Evolutionary conservation across 192 early-diverging fungal species (phyloP).

Genomic region (Dissophora globulifera): DNA sequence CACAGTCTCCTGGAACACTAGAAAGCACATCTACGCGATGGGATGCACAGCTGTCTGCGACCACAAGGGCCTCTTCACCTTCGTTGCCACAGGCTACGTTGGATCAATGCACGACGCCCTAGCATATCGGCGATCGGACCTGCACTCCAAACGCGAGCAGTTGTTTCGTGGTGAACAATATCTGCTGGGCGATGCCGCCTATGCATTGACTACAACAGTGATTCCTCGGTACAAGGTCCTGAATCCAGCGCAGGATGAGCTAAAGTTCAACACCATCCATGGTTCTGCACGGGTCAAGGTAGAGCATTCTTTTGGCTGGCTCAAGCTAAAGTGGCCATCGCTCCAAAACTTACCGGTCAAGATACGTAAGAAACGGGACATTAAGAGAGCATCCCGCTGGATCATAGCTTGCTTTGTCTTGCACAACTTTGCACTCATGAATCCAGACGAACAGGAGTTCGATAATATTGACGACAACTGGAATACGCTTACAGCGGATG

Average conservation of each 20-base stretch:
- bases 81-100: neutral
- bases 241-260: neutral
- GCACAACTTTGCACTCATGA: neutral
- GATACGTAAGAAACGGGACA: neutral
- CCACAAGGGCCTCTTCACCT: slow-evolving; percentile 6
- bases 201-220: neutral
- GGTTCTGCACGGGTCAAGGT: slow-evolving; percentile 2
- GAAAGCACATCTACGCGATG: neutral
- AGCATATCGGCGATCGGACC: neutral
- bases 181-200: slow-evolving; percentile 9
- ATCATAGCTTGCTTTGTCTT: slow-evolving; percentile 1
- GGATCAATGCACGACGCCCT: slow-evolving; percentile 4
- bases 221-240: neutral
- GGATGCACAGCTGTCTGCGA: slow-evolving; percentile 2
- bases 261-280: slow-evolving; percentile 3
- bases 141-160: neutral
- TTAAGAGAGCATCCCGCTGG: neutral
- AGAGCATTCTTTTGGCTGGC: neutral
- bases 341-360: slow-evolving; percentile 2
- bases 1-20: slow-evolving; percentile 2
- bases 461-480: slow-evolving; percentile 1
- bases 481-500: neutral
- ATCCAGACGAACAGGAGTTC: neutral
- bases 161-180: neutral
- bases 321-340: slow-evolving; percentile 3